Evolutionary conservation across 805 yeast species (phyloP), one percentile per base, ranked within the genome.

Genomic region (Clavispora carvajalis): DNA sequence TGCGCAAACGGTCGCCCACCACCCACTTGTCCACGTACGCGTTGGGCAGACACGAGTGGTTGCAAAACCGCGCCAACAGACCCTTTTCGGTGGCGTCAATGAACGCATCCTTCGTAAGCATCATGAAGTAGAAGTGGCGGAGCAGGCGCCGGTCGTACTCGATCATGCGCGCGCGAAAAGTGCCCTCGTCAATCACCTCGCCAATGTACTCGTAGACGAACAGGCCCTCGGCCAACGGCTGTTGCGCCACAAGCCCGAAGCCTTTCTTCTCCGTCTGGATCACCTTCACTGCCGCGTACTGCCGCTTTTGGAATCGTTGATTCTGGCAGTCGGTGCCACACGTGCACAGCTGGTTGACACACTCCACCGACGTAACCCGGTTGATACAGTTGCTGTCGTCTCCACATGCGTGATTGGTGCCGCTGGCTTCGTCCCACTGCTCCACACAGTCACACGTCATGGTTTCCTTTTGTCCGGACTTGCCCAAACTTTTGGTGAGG

Each of bases 21-120:
- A 90, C 93, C 99, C 99, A 91, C 67, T 91, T 91, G 61, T 91
- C 96, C 33, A 91, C 96, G 53, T 77, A 87, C 17, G 95, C 91
- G 60, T 93, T 93, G 10, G 99, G 99, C 54, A 78, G 81, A 62
- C 99, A 91, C 16, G 96, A 87, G 63, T 91, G 99, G 62, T 91
- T 91, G 58, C 93, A 85, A 65, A 90, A 93, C 42, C 99, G 73
- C 2, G 95, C 96, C 41, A 91, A 63, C 15, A 88, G 79, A 7
- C 98, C 99, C 64, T 78, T 84, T 36, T 74, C 74, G 1, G 98
- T 91, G 36, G 99, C 99, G 62, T 91, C 99, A 43, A 91, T 87
- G 57, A 89, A 93, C 57, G 91, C 91, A 44, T 88, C 89, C 59
- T 82, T 85, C 53, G 88, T 93, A 44, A 90, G 73, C 96, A 87